phyloP scores from a whole-genome alignment of 805 yeast genomes.

The Wickerhamomyces rabaulensis region DNA sequence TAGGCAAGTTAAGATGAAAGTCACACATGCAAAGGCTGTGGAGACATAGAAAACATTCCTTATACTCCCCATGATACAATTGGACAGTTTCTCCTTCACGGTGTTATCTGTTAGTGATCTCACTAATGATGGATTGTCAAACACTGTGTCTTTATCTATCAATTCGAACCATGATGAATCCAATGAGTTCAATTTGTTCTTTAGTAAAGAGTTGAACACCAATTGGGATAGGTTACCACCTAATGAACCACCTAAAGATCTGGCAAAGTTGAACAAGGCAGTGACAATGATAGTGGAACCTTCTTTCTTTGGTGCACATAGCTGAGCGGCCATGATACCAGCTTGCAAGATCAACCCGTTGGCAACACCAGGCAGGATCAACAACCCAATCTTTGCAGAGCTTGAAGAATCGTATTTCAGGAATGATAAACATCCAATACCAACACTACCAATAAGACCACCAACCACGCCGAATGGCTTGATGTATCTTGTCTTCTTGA shows the following conservation, averaged over 20 bases:
- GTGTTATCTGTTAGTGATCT: constrained; percentile 1
- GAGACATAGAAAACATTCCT: constrained; percentile 36
- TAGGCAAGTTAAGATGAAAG: constrained; percentile 30
- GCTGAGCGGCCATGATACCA: constrained; percentile 26
- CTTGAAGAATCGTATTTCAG: constrained; percentile 26
- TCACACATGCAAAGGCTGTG: constrained; percentile 31
- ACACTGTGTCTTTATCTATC: neutral
- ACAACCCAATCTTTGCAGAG: constrained; percentile 29
- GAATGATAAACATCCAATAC: constrained; percentile 30
- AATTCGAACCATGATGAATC: neutral
- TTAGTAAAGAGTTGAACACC: constrained; percentile 29
- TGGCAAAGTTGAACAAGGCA: constrained; percentile 34
- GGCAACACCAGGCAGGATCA: constrained; percentile 33
- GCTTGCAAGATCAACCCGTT: constrained; percentile 32
- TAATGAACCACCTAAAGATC: constrained; percentile 39
- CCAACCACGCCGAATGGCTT: constrained; percentile 32
- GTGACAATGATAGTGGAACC: constrained; percentile 44
- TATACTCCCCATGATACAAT: constrained; percentile 31
- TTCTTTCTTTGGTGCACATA: constrained; percentile 41
- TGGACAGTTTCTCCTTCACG: constrained; percentile 10
- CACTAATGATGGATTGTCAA: constrained; percentile 3
- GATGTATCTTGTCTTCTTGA: constrained; percentile 28
- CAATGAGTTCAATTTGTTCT: constrained; percentile 8
- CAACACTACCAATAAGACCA: constrained; percentile 26
- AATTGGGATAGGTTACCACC: constrained; percentile 33